phyloP scores from a whole-genome alignment of 202 grass and related monocot genomes.

The Panicum virgatum region DNA sequence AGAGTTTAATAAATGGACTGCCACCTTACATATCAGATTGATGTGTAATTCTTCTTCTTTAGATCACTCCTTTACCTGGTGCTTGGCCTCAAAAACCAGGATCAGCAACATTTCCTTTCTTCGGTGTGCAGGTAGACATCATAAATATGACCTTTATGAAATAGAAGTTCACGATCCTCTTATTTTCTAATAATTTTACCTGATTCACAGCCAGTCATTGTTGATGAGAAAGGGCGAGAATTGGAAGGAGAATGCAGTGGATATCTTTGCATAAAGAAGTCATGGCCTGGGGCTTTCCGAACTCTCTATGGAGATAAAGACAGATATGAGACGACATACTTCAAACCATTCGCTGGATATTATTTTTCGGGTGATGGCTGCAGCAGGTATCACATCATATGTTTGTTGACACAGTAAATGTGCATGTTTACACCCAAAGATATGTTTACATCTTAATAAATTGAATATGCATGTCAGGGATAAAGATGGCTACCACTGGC shows the following conservation, averaged over 20 bases:
- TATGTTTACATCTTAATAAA: conserved; percentile 23
- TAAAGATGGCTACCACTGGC: conserved; percentile 91
- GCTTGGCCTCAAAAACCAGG: conserved; percentile 97
- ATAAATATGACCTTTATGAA: conserved; percentile 7
- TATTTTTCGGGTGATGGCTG: conserved; percentile 99
- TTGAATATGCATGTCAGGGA: conserved; percentile 63
- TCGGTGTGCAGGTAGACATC: conserved; percentile 76
- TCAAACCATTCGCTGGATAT: conserved; percentile 95
- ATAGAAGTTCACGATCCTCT: neutral
- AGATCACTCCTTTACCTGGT: conserved; percentile 95
- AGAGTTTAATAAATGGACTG: neutral
- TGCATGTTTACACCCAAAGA: conserved; percentile 1
- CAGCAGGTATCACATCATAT: conserved; percentile 58
- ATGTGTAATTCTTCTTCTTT: conserved; percentile 34
- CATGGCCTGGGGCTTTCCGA: conserved; percentile 97
- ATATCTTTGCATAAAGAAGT: conserved; percentile 98
- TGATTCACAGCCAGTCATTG: conserved; percentile 71
- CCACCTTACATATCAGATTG: conserved; percentile 6
- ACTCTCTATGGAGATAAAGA: conserved; percentile 94
- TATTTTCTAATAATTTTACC: neutral
- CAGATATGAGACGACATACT: conserved; percentile 99
- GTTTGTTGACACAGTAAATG: neutral
- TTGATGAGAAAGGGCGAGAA: conserved; percentile 94
- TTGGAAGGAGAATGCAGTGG: conserved; percentile 92
- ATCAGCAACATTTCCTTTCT: conserved; percentile 94